Base-by-base conservation (phyloP, 371 early-diverging fungal species). In the Circinella umbellata region DNA sequence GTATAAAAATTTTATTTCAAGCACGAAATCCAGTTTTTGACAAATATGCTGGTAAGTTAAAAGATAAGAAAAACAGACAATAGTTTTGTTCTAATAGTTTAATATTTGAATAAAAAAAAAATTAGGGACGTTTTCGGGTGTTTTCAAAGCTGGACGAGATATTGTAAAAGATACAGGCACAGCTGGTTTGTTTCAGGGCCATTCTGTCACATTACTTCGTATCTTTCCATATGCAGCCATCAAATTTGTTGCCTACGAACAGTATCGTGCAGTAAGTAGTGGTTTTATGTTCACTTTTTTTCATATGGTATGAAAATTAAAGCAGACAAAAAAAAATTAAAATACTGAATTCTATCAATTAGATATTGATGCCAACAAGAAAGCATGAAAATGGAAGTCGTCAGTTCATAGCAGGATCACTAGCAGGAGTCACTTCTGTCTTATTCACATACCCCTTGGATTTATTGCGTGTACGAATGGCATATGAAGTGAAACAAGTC, bases 1-100 rank as follows among this genome's bases (percentile, higher is more conserved):
- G 99, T 67, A 97, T 99, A 61, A 99, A 99, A 86, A 99, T 99
- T 39, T 83, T 98, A 48, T 99, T 99, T 75, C 99, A 99, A 82
- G 90, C 97, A 20, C 89, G 88, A 76, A 95, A 96, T 70, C 95
- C 96, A 8, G 80, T 89, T 17, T 98, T 90, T 79, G 90, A 90
- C 53, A 89, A 90, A 79, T 94, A 96, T 79, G 87, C 93, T 62
- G 95, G 94, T 92, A 83, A 17, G 49, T 9, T 42, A 42, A 42
- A 11, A 42, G 11, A 42, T 42, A 42, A 1, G 6, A 42, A 42
- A 9, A 42, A 42, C 11, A 42, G 3, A 42, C 27, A 27, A 27
- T 27, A 27, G 27, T 27, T 27, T 27, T 47, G 15, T 47, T 47
- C 47, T 11, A 11, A 15, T 15, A 11, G 1, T 47, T 47, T 47